Evolutionary conservation across 2,329 filamentous ascomycete species (phyloP).

Genomic region (Penicillium digitatum): DNA sequence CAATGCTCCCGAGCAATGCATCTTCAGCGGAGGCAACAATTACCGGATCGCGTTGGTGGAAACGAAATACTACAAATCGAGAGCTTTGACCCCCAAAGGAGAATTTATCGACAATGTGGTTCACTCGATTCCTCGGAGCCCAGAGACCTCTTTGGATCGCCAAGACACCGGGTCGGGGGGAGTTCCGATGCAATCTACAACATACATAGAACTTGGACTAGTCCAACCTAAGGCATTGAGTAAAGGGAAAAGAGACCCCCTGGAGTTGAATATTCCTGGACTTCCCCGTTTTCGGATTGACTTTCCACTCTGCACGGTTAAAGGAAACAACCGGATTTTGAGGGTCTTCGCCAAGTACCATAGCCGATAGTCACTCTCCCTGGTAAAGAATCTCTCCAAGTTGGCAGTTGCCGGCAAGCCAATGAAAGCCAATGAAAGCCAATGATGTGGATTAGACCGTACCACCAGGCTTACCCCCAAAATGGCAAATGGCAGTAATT

Average conservation of each 20-base stretch:
- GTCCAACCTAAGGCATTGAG: neutral
- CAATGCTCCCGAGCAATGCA: neutral
- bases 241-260: neutral
- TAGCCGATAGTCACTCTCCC: neutral
- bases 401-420: neutral
- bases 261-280: neutral
- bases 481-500: constrained; percentile 3
- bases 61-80: neutral
- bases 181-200: too few species aligned
- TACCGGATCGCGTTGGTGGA: too few species aligned
- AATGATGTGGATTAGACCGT: too few species aligned
- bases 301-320: neutral
- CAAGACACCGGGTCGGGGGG: too few species aligned
- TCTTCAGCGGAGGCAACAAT: neutral
- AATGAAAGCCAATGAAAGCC: too few species aligned
- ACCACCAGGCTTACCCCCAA: neutral
- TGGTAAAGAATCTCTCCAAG: neutral
- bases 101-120: too few species aligned
- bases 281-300: neutral
- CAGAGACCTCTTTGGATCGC: too few species aligned
- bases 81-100: neutral
- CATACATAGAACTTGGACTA: neutral
- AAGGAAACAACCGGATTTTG: neutral
- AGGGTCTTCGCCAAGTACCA: neutral
- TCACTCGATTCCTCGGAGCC: too few species aligned